Evolutionary conservation across 257 asterid genomes (phyloP).

Genomic region (Petrea volubilis): DNA sequence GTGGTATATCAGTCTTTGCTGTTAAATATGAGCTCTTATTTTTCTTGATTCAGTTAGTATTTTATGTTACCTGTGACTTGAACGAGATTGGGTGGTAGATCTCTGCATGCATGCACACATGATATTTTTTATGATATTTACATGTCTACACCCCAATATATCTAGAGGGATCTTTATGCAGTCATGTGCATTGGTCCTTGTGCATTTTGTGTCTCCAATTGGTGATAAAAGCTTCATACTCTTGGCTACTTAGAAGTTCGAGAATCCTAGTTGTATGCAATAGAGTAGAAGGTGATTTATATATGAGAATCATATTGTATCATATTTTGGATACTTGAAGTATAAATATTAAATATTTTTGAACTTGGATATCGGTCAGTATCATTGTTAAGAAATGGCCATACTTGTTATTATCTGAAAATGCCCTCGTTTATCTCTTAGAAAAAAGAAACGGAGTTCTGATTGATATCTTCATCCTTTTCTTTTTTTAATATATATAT

Average conservation of each 20-base stretch:
- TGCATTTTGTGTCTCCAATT: background rate
- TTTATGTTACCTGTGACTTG: background rate
- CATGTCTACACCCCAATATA: background rate
- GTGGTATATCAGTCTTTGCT: background rate
- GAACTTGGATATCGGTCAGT: background rate
- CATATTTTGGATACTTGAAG: background rate
- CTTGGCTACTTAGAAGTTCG: background rate
- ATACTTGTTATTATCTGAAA: background rate
- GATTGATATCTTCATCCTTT: background rate
- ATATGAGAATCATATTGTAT: background rate
- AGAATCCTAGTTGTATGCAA: background rate
- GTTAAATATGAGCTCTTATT: background rate
- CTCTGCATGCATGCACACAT: background rate
- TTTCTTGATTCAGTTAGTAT: background rate
- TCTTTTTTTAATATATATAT: background rate
- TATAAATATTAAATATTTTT: background rate
- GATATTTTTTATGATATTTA: background rate
- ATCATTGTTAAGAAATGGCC: background rate
- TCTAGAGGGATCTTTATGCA: background rate
- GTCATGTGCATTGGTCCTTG: conserved; percentile 4
- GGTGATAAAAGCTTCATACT: background rate
- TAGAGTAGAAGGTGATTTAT: background rate
- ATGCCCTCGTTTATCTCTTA: background rate
- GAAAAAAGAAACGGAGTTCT: background rate
- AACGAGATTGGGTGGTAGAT: background rate